A percentile compares a stretch with the other conserved stretches of the same genome.
Evolutionary conservation across 2,329 filamentous ascomycete genomes (phyloP).

Genomic region (Colletotrichum sp.): DNA sequence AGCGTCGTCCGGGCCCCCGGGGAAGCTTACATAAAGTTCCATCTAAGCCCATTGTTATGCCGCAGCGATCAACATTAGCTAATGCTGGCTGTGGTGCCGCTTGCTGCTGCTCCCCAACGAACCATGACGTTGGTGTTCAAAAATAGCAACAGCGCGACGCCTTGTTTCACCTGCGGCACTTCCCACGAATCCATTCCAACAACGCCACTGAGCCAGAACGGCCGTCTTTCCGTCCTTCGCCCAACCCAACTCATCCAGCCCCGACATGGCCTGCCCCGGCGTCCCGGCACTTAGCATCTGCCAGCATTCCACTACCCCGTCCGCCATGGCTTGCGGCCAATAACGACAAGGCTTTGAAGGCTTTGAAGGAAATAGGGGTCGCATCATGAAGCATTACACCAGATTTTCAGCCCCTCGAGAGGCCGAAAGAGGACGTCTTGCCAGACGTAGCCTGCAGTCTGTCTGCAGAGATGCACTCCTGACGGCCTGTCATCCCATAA

Average conservation of each 20-base stretch:
- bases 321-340: neutral
- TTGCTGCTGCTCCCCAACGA: neutral
- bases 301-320: neutral
- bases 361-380: neutral
- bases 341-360: neutral
- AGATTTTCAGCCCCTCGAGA: neutral
- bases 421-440: neutral
- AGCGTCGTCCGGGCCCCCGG: neutral
- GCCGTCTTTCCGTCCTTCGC: neutral
- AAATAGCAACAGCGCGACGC: conserved; percentile 16
- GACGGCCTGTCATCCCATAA: conserved; percentile 3
- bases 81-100: neutral
- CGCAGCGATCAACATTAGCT: conserved; percentile 7
- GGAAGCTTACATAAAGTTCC: conserved; percentile 8
- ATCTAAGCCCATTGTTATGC: neutral
- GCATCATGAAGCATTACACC: neutral
- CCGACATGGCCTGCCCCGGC: neutral
- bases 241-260: neutral
- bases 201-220: neutral
- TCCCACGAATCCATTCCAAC: neutral
- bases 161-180: conserved; percentile 14
- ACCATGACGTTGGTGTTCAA: conserved; percentile 16
- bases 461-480: neutral
- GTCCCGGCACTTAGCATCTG: neutral
- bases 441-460: neutral